Base-by-base conservation (phyloP, 306 rosid species). In the Castanea sativa region DNA sequence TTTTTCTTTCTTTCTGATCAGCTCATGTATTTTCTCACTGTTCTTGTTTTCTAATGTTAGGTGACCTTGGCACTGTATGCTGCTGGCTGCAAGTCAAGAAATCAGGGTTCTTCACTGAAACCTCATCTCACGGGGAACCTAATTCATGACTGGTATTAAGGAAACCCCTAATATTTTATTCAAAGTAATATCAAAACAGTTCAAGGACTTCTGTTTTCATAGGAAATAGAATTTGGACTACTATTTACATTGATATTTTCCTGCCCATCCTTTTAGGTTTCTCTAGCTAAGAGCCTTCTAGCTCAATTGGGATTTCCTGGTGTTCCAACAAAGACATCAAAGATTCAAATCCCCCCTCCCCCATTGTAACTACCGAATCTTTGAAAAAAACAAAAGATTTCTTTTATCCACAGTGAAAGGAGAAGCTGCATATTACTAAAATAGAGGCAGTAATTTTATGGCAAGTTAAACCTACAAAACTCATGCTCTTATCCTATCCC, bases 141-240 rank as follows among this genome's bases (percentile, higher is more conserved):
- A 56, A 82, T 96, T 77, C 84, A 91, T 29, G 96, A 93, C 84
- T 96, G 98, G 99, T 93, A 96, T 69, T 77, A 82, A 1, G 19
- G 38, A n/a, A 79, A 65, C 76, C 55, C 55, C 63, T 32, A 78
- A 27, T 23, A 32, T 27, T 65, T 78, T 76, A 56, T 83, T 80
- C 45, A 10, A 52, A 76, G 55, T 56, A 70, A 69, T 11, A 55
- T 41, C 55, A 38, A 38, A 21, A 32, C 33, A 64, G 51, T 73
- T 20, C 2, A 27, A 51, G 68, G 53, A 60, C 16, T 43, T 51
- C 52, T 63, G 1, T n/a, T 68, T 68, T 3, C 11, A 18, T 4
- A 68, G 52, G 51, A 68, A 18, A 33, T 35, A 35, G 53, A 35
- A 30, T 68, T 13, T 68, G 52, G 53, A 52, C 52, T 35, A 19